Conservation (phyloP, 768 basidiomycete genomes). For the Kwoniella newhampshirensis region DNA sequence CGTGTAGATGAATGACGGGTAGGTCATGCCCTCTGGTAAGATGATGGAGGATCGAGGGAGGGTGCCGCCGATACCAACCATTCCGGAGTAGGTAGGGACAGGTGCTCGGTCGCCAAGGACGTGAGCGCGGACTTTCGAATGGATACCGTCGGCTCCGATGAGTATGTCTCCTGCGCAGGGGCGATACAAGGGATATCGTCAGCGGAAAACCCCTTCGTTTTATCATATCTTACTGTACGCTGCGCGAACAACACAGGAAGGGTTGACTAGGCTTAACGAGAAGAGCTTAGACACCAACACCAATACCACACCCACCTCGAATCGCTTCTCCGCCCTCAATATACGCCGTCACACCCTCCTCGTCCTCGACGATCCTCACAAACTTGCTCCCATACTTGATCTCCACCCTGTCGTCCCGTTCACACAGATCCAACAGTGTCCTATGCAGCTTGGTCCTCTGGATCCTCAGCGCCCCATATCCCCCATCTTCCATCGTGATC, state of each 20-base stretch:
- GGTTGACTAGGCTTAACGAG: no score
- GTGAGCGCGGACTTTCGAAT: conserved; percentile 34
- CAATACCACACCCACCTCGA: conserved; percentile 12
- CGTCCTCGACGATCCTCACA: conserved; percentile 21
- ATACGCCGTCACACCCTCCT: conserved; percentile 16
- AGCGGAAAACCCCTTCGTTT: no score
- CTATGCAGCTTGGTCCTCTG: conserved; percentile 20
- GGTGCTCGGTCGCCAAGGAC: conserved; percentile 7
- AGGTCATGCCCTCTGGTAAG: conserved; percentile 3
- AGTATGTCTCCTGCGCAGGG: conserved; percentile 29
- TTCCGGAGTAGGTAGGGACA: conserved; percentile 7
- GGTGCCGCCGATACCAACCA: conserved; percentile 1
- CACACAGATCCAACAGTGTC: conserved; percentile 15
- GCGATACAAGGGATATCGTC: no score
- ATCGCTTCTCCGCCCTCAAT: conserved; percentile 25
- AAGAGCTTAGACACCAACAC: no score
- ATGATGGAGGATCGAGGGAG: background rate
- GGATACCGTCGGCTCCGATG: conserved; percentile 40
- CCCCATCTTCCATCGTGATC: conserved; percentile 4
- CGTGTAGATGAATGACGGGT: conserved; percentile 19
- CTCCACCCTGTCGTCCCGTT: conserved; percentile 13
- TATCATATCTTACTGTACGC: no score
- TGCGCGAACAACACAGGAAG: no score
- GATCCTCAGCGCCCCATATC: conserved; percentile 24
- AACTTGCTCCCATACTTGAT: conserved; percentile 22